These are phyloP conservation scores for Monosporozyma aerobia DNA, from an alignment of 805 yeast genomes.

Conservation along the genomic window DNA sequence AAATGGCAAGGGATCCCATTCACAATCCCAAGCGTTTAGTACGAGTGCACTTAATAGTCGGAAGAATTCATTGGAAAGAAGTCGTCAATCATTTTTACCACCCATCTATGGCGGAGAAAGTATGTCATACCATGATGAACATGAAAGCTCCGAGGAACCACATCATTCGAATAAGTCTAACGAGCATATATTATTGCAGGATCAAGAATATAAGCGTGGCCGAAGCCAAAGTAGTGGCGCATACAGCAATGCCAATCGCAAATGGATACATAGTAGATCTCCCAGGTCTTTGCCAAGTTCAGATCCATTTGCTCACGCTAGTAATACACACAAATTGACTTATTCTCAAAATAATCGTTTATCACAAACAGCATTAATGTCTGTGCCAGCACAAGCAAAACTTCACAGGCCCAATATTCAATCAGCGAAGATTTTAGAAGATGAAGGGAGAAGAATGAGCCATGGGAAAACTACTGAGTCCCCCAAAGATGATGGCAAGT, in stretches of 20 bases:
- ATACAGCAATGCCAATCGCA: neutral
- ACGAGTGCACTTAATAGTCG: constrained; percentile 7
- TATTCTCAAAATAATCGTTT: constrained; percentile 22
- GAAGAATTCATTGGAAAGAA: constrained; percentile 10
- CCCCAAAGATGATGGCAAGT: neutral
- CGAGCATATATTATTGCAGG: neutral
- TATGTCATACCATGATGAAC: constrained; percentile 1
- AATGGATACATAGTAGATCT: constrained; percentile 2
- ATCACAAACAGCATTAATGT: constrained; percentile 26
- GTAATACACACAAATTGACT: constrained; percentile 16
- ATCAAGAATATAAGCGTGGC: neutral
- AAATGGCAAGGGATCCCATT: neutral
- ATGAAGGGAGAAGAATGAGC: constrained; percentile 4
- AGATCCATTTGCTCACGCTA: constrained; percentile 12
- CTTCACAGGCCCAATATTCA: constrained; percentile 23
- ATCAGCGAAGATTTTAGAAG: constrained; percentile 12
- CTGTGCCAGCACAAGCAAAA: constrained; percentile 29
- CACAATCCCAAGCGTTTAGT: neutral
- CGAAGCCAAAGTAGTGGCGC: neutral
- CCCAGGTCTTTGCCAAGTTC: constrained; percentile 16
- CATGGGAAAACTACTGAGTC: neutral
- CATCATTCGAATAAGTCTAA: neutral
- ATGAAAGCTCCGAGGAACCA: neutral
- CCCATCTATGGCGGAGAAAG: constrained; percentile 7
- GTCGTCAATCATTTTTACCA: constrained; percentile 1